These are phyloP conservation scores for Capsella bursapastoris DNA, from an alignment of 345 rosid genomes.

Conservation along the genomic window DNA sequence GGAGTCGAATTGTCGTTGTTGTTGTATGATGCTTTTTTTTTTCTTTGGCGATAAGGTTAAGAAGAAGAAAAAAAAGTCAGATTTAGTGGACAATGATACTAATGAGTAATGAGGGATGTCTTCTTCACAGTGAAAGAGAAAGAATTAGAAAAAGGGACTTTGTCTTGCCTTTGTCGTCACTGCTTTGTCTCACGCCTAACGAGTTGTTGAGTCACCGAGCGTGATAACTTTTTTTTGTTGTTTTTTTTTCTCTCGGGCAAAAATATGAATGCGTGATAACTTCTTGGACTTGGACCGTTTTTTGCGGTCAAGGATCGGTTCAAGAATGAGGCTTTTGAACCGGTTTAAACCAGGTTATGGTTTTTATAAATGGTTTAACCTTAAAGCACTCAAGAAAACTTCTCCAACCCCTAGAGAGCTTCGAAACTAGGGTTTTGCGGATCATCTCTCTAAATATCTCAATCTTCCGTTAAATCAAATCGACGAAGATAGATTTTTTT, in stretches of 20 bases:
- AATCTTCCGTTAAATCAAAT: no score
- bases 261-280: no score
- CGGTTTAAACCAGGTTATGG: no score
- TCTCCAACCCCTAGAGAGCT: not conserved
- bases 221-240: not conserved
- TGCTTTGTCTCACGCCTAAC: constrained; percentile 18
- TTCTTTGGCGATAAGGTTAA: not conserved
- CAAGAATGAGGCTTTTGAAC: not conserved
- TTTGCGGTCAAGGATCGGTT: not conserved
- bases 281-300: not conserved
- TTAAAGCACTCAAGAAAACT: constrained; percentile 20
- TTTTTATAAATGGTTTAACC: no score
- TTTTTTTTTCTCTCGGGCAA: no score
- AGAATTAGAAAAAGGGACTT: constrained; percentile 1
- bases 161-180: constrained; percentile 31
- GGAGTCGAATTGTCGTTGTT: constrained; percentile 7
- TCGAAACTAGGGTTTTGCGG: no score
- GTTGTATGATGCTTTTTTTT: not conserved
- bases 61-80: not conserved
- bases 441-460: no score
- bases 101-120: no score
- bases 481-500: no score
- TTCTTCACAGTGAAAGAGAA: no score
- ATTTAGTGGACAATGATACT: not conserved
- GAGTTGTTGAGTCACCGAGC: constrained; percentile 13